Percentiles rank a stretch among this genome's conserved stretches.
These are phyloP conservation scores for Venturia asperata DNA, from an alignment of 2,329 filamentous ascomycete species.

Conservation along the genomic window DNA sequence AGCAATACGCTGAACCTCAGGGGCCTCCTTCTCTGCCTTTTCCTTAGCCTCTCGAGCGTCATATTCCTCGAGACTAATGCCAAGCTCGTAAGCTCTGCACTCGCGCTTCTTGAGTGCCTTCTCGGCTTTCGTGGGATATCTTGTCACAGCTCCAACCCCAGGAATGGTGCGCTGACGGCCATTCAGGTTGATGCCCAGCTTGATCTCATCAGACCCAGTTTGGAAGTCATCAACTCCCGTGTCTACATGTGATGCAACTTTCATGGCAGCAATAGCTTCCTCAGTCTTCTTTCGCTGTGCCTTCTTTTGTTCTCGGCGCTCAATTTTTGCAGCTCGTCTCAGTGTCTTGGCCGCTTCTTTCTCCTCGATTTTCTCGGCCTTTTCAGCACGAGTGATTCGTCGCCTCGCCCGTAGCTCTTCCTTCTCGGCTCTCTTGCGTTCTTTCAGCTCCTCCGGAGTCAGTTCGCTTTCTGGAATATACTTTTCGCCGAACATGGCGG, in stretches of 20 bases:
- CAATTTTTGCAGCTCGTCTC: slow-evolving; percentile 12
- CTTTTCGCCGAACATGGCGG: slow-evolving; percentile 1
- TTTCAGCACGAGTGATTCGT: slow-evolving; percentile 1
- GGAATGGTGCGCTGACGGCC: slow-evolving; percentile 18
- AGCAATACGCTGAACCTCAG: slow-evolving; percentile 3
- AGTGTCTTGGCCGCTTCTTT: slow-evolving; percentile 9
- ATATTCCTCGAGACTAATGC: slow-evolving; percentile 14
- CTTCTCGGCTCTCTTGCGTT: slow-evolving; percentile 5
- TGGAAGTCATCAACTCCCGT: slow-evolving; percentile 9
- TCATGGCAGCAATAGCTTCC: slow-evolving; percentile 3
- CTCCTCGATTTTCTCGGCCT: background rate
- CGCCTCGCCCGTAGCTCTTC: background rate
- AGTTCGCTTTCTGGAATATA: slow-evolving; percentile 14
- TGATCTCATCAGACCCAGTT: slow-evolving; percentile 16
- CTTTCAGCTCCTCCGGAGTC: slow-evolving; percentile 1
- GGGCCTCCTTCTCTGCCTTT: slow-evolving; percentile 13
- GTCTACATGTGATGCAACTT: background rate
- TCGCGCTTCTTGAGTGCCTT: slow-evolving; percentile 20
- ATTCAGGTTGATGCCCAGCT: slow-evolving; percentile 14
- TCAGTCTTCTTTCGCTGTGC: slow-evolving; percentile 1
- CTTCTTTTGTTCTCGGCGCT: slow-evolving; percentile 14
- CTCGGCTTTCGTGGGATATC: slow-evolving; percentile 14
- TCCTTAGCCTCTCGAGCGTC: slow-evolving; percentile 4
- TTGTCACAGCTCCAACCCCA: slow-evolving; percentile 18
- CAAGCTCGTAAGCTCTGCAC: slow-evolving; percentile 13